Evolutionary conservation across 345 rosid species (phyloP), one percentile per base, ranked within the genome.

Genomic region (Carallia pectinifolia): DNA sequence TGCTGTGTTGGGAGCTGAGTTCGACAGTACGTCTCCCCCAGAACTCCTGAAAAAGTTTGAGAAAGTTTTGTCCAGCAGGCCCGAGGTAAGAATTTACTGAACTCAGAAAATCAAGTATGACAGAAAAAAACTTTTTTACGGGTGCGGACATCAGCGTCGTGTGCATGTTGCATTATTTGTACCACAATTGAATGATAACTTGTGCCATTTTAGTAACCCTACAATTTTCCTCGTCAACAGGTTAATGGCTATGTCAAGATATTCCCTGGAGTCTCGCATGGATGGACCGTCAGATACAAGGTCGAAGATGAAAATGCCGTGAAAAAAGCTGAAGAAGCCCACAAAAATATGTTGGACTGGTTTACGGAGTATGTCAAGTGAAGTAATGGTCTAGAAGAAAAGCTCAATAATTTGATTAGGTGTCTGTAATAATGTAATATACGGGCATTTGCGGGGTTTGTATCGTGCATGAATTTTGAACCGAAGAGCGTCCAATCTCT

Each of bases 1-100:
- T 62, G 68, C 85, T n/a, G 53, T 89, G 9, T 53, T 88, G 36
- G 93, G 90, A 74, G 93, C 91, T 56, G 89, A 84, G 63, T 18
- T 72, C 10, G 96, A 88, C 75, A 67, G 44, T 0, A 6, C 63
- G 0, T 69, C 83, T 0, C 90, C 96, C 23, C 87, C 86, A 0
- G 74, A 67, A 60, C 85, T 85, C 33, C 38, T 85, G 66, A 84
- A 79, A 61, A 79, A 85, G 61, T 88, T 85, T 72, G 84, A 82
- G 65, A 79, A 80, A 69, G 39, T 83, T 72, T 69, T 85, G 56
- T 66, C 71, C 59, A 39, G 85, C 1, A 80, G 78, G 55, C 59
- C 83, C 5, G 82, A 79, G 90, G 91, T 87, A 74, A 65, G 68
- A 27, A 19, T 59, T 34, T 61, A 19, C 27, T 47, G 7, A 52